Evolutionary conservation across 306 rosid genomes (phyloP), one percentile per base, ranked within the genome.

Genomic region (Lablab purpureus): DNA sequence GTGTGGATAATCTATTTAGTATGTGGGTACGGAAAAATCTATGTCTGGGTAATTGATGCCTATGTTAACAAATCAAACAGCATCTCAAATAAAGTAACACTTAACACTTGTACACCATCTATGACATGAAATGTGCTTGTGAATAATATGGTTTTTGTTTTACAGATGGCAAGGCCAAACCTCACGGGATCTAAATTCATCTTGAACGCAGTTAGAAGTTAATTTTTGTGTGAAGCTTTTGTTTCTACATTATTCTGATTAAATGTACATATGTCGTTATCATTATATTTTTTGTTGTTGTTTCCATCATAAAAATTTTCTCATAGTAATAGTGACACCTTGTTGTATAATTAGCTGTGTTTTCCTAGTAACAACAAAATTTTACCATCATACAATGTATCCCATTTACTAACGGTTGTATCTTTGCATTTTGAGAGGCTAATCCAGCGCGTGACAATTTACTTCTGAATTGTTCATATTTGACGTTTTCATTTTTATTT

Each of bases 131-230:
- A n/a, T 74, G 10, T 23, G 73, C 9, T 72, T 66, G n/a, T 73
- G 75, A 58, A 66, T 67, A 51, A 54, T 54, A 8, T 82, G 77
- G 27, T 54, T 30, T 74, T 72, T 85, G 81, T 87, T 78, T 67
- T 49, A 73, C 94, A 94, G 98, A 91, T 94, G 98, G 98, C 98
- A 91, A 81, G 98, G 98, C 40, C 97, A 88, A 88, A 87, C 80
- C 80, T 89, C 90, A 18, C 37, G 90, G 60, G 93, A 94, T 91
- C 86, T 91, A 68, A 91, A 83, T 74, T 81, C 89, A 77, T 55
- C 92, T 46, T 94, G 83, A 81, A 49, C 12, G 67, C 81, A 83
- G 79, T 80, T 32, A 21, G 52, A 28, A 55, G 27, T 17, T 45
- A 56, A 87, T 9, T 51, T 77, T 77, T 77, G 62, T 51, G 74